Base-by-base conservation (phyloP, 2,329 filamentous ascomycete genomes). In the Clarireedia monteithiana region DNA sequence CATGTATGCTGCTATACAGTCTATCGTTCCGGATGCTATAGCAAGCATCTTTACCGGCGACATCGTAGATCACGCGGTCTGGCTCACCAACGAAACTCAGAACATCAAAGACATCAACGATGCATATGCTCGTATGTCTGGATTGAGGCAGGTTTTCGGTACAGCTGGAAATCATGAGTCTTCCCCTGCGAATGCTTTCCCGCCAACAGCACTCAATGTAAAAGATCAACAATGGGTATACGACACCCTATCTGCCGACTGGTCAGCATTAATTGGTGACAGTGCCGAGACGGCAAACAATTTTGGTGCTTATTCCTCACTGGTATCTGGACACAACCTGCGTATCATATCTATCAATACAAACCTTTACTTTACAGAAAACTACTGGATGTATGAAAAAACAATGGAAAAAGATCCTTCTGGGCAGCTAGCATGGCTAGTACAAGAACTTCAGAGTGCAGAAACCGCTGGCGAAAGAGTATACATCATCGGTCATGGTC, bases 271-370 rank as follows among this genome's bases (percentile, higher is more conserved):
- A 56, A 69, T 71, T 24, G 70, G 68, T 3, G 36, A 62, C 24
- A 51, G 62, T 7, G 64, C 67, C 17, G 62, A 68, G 15, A 57
- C 52, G 4, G 63, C 66, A 4, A 59, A 62, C 24, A 58, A 69
- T 23, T 70, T 68, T 55, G 72, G 70, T 40, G 67, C 66, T n/a
- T 73, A 73, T 51, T 70, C 72, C 1, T 64, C 67, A 45, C 61
- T 70, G 20, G 62, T 69, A 5, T 15, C 53, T n/a, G 48, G 53
- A 48, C 30, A 45, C 38, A 68, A 70, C 23, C 66, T 75, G 6
- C 68, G 69, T 17, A 67, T 75, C 45, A 74, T 75, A 55, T 73
- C 72, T 5, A 66, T 74, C 57, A 74, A 75, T 63, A 73, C 69
- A 45, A 70, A 72, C 55, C 67, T 73, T 55, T 74, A 71, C 60